Base-by-base conservation (phyloP, 352 stramenopile species). In the Phytophthora hybrid region DNA sequence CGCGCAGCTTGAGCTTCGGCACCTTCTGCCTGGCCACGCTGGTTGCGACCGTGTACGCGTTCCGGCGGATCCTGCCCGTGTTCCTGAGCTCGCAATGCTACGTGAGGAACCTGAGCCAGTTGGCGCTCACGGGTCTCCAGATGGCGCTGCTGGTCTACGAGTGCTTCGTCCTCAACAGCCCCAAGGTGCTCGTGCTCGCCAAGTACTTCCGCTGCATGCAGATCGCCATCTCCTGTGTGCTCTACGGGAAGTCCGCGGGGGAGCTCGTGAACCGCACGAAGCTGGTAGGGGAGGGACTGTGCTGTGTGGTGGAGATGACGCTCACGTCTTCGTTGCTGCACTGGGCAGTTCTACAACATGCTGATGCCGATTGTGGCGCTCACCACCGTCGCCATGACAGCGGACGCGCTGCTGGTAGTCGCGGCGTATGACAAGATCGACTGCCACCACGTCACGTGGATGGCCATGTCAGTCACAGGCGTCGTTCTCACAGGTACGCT, bases 141-240 rank as follows among this genome's bases (percentile, higher is more conserved):
- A 93, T 93, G 83, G 81, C 77, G 54, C 76, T 92, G 59, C 66
- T 93, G 34, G 83, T 81, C 56, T 81, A 84, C 66, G 83, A 91
- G 73, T 93, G 84, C 75, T 77, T 92, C 44, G 47, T 89, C 31
- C 57, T 78, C 47, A 90, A 89, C 71, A 88, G 73, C 73, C 56
- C 83, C 53, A 85, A 87, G 59, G 72, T 91, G 32, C 82, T 93
- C 49, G 82, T 93, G 51, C 69, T 87, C 23, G 71, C 79, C 76
- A 93, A 93, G 77, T 93, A 91, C 77, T 90, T 85, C 49, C 87
- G 83, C 29, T 86, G 81, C 23, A 52, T 93, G 37, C 87, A 93
- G 61, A 78, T 93, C 59, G 82, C 83, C 10, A 82, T 89, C 11
- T 91, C 87, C 34, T 93, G 87, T 46, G 70, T 91, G 66, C 63